Evolutionary conservation across 345 rosid genomes (phyloP).

Genomic region (Raphanus raphanistrum): DNA sequence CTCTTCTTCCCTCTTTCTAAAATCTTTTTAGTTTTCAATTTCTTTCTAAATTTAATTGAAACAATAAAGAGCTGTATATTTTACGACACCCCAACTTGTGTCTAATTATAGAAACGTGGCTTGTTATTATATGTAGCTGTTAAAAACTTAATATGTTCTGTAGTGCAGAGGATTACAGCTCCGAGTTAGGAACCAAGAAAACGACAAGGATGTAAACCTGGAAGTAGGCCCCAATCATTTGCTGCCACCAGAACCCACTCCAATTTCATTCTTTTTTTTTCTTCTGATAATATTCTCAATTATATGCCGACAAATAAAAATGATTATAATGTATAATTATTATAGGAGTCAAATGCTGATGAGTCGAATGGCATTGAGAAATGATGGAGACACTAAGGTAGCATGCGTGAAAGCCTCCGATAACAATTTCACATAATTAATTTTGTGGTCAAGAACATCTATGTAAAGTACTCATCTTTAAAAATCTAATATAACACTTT

Average conservation of each 20-base stretch:
- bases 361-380: not conserved
- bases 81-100: constrained; percentile 1
- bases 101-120: constrained; percentile 4
- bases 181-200: not conserved
- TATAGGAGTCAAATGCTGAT: constrained; percentile 2
- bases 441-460: constrained; percentile 2
- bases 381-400: constrained; percentile 1
- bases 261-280: not conserved
- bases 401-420: not conserved
- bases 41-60: not conserved
- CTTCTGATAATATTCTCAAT: not conserved
- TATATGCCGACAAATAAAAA: not conserved
- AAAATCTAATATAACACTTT: not conserved
- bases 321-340: not conserved
- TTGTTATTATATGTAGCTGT: not conserved
- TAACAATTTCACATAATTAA: not conserved
- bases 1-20: not conserved
- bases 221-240: not conserved
- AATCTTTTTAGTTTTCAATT: not conserved
- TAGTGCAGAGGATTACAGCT: not conserved
- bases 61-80: constrained; percentile 3
- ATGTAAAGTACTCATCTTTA: not conserved
- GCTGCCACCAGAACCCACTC: constrained; percentile 13
- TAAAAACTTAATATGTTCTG: not conserved
- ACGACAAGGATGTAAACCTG: constrained; percentile 8